phyloP scores from a whole-genome alignment of 306 rosid species.

The Lathyrus aphaca region DNA sequence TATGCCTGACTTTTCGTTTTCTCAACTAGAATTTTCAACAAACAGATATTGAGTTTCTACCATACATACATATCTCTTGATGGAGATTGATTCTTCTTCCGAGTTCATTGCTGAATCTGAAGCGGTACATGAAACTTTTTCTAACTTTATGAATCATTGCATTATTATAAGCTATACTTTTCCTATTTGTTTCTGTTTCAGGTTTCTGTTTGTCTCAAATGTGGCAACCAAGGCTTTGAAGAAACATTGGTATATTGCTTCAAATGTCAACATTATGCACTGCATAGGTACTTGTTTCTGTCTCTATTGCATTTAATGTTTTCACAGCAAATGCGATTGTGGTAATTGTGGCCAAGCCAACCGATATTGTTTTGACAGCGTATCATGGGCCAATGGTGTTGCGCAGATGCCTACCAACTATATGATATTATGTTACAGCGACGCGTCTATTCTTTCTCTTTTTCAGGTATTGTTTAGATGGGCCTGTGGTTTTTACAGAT shows the following conservation, averaged over 20 bases:
- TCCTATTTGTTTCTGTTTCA: conserved; percentile 29
- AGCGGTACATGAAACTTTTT: neutral
- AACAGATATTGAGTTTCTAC: too few relatives aligned
- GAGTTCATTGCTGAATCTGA: too few relatives aligned
- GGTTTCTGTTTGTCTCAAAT: conserved; percentile 43
- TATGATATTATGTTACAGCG: too few relatives aligned
- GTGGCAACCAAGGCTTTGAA: conserved; percentile 37
- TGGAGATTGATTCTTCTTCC: too few relatives aligned
- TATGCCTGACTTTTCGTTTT: too few relatives aligned
- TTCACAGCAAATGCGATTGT: too few relatives aligned
- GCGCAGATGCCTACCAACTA: neutral
- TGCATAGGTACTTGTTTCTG: conserved; percentile 40
- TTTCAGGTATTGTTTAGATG: conserved; percentile 62
- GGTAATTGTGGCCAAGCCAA: too few relatives aligned
- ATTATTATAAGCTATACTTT: neutral
- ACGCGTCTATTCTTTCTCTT: neutral
- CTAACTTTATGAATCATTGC: neutral
- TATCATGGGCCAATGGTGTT: too few relatives aligned
- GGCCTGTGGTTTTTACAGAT: conserved; percentile 39
- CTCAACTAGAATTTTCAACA: neutral
- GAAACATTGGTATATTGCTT: conserved; percentile 42
- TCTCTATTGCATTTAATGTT: neutral
- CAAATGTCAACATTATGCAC: conserved; percentile 32
- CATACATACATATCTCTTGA: too few relatives aligned
- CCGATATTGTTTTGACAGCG: too few relatives aligned